phyloP scores from a whole-genome alignment of 306 rosid species.

The Castanea sativa region DNA sequence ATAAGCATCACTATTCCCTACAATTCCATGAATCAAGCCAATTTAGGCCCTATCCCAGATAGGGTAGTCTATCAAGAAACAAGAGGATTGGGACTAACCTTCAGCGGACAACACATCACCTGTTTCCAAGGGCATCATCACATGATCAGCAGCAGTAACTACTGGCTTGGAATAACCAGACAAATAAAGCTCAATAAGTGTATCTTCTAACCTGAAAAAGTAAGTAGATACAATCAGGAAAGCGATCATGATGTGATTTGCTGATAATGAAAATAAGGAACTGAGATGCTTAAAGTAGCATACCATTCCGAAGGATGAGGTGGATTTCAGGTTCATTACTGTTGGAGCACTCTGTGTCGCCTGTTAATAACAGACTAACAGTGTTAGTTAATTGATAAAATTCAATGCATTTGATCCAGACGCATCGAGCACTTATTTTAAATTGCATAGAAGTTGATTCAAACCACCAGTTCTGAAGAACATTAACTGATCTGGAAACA shows the following conservation, averaged over 20 bases:
- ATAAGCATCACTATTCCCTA: conserved; percentile 30
- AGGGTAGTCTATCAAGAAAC: not conserved
- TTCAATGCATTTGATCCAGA: conserved; percentile 13
- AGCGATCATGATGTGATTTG: not conserved
- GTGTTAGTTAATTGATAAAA: conserved; percentile 22
- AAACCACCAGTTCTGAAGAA: not conserved
- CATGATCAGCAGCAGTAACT: conserved; percentile 36
- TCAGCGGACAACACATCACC: conserved; percentile 31
- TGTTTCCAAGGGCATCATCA: conserved; percentile 25
- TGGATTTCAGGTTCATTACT: conserved; percentile 47
- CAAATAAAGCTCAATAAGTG: conserved; percentile 77
- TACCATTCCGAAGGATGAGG: conserved; percentile 80
- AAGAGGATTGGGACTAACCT: conserved; percentile 42
- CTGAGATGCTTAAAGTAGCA: not conserved
- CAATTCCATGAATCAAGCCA: conserved; percentile 12
- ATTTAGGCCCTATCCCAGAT: not conserved
- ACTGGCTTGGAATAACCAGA: conserved; percentile 61
- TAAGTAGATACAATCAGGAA: not conserved
- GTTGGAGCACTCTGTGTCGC: conserved; percentile 30
- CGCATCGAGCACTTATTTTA: too few relatives aligned
- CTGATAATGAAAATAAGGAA: not conserved
- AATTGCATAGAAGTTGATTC: too few relatives aligned
- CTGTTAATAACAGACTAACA: conserved; percentile 31
- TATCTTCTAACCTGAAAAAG: conserved; percentile 79
- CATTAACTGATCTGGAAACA: not conserved